phyloP scores from a whole-genome alignment of 441 rosid species.

The Heliophila coronopifolia region DNA sequence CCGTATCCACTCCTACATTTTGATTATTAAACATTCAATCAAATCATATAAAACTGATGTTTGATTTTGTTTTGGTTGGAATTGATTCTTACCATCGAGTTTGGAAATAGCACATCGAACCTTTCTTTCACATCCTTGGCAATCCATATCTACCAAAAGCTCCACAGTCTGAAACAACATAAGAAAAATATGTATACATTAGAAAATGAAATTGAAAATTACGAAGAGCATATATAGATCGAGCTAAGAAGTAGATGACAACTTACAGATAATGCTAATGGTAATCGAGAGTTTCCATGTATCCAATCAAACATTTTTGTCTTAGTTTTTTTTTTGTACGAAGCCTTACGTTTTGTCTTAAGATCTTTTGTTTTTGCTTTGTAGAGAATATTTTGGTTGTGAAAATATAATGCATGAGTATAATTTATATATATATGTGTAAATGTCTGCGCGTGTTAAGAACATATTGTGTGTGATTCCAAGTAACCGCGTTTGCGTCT shows the following conservation, averaged over 20 bases:
- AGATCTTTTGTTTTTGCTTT: conserved; percentile 11
- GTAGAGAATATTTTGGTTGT: conserved; percentile 4
- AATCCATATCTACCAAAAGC: conserved; percentile 81
- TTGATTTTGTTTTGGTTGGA: background rate
- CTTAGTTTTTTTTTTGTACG: background rate
- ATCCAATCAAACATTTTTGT: conserved; percentile 55
- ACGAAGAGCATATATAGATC: background rate
- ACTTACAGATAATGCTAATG: conserved; percentile 65
- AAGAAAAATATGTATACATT: background rate
- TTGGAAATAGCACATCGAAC: conserved; percentile 64
- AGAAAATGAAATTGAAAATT: background rate
- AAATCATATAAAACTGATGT: no score
- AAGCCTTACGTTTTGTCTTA: conserved; percentile 12
- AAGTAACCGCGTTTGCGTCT: conserved; percentile 36
- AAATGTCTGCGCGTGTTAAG: conserved; percentile 23
- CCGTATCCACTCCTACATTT: conserved; percentile 53
- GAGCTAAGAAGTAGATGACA: background rate
- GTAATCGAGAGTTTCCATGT: conserved; percentile 37
- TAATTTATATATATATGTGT: background rate
- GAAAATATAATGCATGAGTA: background rate
- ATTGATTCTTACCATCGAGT: conserved; percentile 48
- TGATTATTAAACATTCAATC: no score
- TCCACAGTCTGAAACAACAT: conserved; percentile 48
- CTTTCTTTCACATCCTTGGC: conserved; percentile 72
- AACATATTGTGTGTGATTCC: conserved; percentile 26